A percentile compares a stretch with the other conserved stretches of the same genome.
These are phyloP conservation scores for Globisporangium cystogenes DNA, from an alignment of 352 stramenopile species.

Conservation along the genomic window DNA sequence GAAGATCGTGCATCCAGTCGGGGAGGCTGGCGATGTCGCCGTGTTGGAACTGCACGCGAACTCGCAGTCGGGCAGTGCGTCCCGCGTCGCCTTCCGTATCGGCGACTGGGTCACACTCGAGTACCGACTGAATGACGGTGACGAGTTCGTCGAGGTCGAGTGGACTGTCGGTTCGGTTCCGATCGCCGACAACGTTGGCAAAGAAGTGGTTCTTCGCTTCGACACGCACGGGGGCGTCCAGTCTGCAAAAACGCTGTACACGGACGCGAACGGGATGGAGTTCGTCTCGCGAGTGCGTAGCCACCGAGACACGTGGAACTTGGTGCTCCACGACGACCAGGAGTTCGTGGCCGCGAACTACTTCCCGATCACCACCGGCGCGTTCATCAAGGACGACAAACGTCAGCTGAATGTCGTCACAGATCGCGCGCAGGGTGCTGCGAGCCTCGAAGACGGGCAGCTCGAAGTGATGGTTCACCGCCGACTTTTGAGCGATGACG, in stretches of 20 bases:
- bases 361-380: slow-evolving; percentile 94
- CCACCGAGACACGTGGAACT: slow-evolving; percentile 86
- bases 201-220: slow-evolving; percentile 95
- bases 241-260: slow-evolving; percentile 77
- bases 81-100: slow-evolving; percentile 69
- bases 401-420: slow-evolving; percentile 85
- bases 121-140: slow-evolving; percentile 80
- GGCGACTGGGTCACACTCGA: slow-evolving; percentile 89
- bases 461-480: slow-evolving; percentile 99
- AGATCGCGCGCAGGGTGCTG: slow-evolving; percentile 91
- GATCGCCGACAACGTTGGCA: slow-evolving; percentile 81
- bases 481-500: slow-evolving; percentile 90
- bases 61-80: slow-evolving; percentile 15
- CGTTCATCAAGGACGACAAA: slow-evolving; percentile 90
- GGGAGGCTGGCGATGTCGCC: slow-evolving; percentile 19
- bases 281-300: slow-evolving; percentile 91
- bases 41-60: slow-evolving; percentile 41
- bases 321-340: slow-evolving; percentile 83
- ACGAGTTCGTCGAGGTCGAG: slow-evolving; percentile 92
- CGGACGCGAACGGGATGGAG: slow-evolving; percentile 95
- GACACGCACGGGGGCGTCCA: slow-evolving; percentile 49
- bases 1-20: slow-evolving; percentile 48
- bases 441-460: slow-evolving; percentile 86
- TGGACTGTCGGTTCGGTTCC: slow-evolving; percentile 87
- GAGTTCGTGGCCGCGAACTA: slow-evolving; percentile 96